A percentile compares a stretch with the other conserved stretches of the same genome.
Conservation (phyloP, 345 rosid genomes). For the Salix koriyanagi region DNA sequence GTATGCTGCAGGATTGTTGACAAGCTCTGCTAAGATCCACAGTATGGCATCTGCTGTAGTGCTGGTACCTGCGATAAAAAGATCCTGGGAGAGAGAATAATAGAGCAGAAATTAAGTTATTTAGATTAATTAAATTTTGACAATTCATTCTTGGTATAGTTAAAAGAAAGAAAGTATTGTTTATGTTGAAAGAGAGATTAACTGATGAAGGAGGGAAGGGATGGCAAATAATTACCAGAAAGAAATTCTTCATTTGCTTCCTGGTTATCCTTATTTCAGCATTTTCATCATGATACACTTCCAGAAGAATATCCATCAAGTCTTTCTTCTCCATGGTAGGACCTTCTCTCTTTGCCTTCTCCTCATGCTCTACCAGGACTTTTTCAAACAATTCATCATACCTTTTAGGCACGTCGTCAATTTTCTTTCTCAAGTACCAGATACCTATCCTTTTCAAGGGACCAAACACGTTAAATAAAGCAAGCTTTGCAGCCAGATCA, state of each 20-base stretch:
- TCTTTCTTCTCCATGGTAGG: slow-evolving; percentile 25
- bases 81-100: slow-evolving; percentile 3
- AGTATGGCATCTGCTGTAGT: slow-evolving; percentile 15
- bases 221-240: slow-evolving; percentile 20
- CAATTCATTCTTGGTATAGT: not conserved
- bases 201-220: not conserved
- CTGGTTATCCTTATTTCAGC: slow-evolving; percentile 35
- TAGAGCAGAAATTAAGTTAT: not conserved
- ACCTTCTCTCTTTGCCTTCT: not conserved
- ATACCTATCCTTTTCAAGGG: slow-evolving; percentile 2
- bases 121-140: not conserved
- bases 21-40: slow-evolving; percentile 1
- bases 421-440: not conserved
- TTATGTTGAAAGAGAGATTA: too few species aligned
- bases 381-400: slow-evolving; percentile 16
- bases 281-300: slow-evolving; percentile 30
- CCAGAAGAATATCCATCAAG: slow-evolving; percentile 46
- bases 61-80: slow-evolving; percentile 20
- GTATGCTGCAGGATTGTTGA: too few species aligned
- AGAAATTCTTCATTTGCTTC: slow-evolving; percentile 35
- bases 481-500: slow-evolving; percentile 26
- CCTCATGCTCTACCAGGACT: slow-evolving; percentile 15
- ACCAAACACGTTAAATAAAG: not conserved
- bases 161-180: not conserved
- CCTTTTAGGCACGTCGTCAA: not conserved